Conservation (phyloP, 2,329 filamentous ascomycete genomes). For the Botryotinia calthae region DNA sequence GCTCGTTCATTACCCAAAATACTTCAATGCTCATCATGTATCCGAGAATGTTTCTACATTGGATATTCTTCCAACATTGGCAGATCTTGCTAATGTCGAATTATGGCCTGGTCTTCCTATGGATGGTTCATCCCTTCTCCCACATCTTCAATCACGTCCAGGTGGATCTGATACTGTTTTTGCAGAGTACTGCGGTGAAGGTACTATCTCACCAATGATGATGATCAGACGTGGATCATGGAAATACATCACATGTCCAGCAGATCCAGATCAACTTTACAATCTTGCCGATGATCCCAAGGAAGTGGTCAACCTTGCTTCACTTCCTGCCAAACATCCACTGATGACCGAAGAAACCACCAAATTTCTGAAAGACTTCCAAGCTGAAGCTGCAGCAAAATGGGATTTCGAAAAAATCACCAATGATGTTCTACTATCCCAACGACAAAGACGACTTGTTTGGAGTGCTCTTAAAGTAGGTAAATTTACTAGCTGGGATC, state of each 20-base stretch:
- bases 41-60: constrained; percentile 85
- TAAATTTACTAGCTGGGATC: constrained; percentile 79
- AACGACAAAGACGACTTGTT: constrained; percentile 74
- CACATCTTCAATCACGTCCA: constrained; percentile 66
- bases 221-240: constrained; percentile 89
- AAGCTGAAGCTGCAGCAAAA: constrained; percentile 67
- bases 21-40: constrained; percentile 73
- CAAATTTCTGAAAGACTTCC: constrained; percentile 58
- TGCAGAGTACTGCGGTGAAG: constrained; percentile 93
- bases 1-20: constrained; percentile 75
- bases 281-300: constrained; percentile 66
- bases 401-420: constrained; percentile 84
- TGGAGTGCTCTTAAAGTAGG: constrained; percentile 79
- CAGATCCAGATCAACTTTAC: constrained; percentile 81
- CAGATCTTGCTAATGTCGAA: constrained; percentile 73
- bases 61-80: constrained; percentile 85
- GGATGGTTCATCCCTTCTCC: constrained; percentile 78
- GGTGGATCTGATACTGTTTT: constrained; percentile 80
- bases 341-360: constrained; percentile 38
- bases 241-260: constrained; percentile 88
- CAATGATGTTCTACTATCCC: constrained; percentile 68
- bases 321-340: constrained; percentile 40
- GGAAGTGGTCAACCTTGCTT: constrained; percentile 41
- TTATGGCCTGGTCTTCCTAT: constrained; percentile 72
- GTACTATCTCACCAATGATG: constrained; percentile 82